Evolutionary conservation across 495 filamentous ascomycete genomes (phyloP).

Genomic region (Letharia columbiana): DNA sequence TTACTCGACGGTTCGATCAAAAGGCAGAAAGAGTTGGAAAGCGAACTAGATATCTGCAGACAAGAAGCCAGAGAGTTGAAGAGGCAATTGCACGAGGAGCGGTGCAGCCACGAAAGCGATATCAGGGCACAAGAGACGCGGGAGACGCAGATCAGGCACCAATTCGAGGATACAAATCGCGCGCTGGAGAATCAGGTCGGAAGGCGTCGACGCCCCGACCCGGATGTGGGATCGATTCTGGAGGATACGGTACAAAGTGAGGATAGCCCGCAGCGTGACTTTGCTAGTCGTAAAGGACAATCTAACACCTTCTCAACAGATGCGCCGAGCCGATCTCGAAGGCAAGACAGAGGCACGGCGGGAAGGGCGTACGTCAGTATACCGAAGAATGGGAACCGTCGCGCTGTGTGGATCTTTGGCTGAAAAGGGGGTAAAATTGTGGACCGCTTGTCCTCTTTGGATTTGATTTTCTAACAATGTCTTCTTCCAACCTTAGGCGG

Average conservation of each 20-base stretch:
- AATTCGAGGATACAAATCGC: neutral
- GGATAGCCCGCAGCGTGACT: neutral
- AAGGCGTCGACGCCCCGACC: neutral
- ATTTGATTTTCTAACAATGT: neutral
- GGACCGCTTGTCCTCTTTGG: neutral
- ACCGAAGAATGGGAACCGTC: neutral
- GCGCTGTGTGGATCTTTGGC: neutral
- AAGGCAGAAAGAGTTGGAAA: neutral
- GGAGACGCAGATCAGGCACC: neutral
- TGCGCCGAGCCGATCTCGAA: neutral
- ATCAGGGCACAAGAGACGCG: neutral
- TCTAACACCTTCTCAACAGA: neutral
- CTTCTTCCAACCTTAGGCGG: neutral
- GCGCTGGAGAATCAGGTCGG: no score
- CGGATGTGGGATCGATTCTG: neutral
- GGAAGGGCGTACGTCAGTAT: neutral
- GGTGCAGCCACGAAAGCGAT: neutral
- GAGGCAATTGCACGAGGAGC: neutral
- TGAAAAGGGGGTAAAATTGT: neutral
- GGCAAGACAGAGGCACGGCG: neutral
- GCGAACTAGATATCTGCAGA: neutral
- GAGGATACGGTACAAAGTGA: neutral
- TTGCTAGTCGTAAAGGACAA: neutral
- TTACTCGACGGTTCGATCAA: neutral
- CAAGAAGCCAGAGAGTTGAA: neutral